Percentiles rank a stretch among this genome's conserved stretches.
Evolutionary conservation across 2,329 filamentous ascomycete genomes (phyloP).

Genomic region (Sporothrix dimorphospora): DNA sequence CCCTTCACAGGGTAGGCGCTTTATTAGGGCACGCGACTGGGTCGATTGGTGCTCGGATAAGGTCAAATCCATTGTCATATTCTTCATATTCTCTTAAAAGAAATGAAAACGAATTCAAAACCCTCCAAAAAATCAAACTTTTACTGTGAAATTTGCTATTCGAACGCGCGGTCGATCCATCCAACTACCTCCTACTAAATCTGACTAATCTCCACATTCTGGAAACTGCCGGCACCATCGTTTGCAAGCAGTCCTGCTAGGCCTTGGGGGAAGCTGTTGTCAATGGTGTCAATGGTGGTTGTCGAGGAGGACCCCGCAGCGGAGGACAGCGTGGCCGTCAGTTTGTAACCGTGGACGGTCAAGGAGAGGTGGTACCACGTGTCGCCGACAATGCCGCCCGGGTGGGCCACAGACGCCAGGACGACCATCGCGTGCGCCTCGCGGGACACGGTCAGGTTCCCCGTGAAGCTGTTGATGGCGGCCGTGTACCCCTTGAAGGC

Average conservation of each 20-base stretch:
- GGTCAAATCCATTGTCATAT: neutral
- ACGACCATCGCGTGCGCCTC: slow-evolving; percentile 23
- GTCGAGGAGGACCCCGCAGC: neutral
- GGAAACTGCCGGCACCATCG: neutral
- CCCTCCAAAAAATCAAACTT: too few species aligned
- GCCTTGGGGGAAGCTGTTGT: slow-evolving; percentile 10
- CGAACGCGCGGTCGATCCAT: too few species aligned
- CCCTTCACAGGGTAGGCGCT: neutral
- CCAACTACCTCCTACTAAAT: neutral
- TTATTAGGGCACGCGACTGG: too few species aligned
- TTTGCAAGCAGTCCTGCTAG: slow-evolving; percentile 4
- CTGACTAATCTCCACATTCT: neutral
- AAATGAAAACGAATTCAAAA: too few species aligned
- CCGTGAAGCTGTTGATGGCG: slow-evolving; percentile 13
- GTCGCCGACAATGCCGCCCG: neutral
- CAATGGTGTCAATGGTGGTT: neutral
- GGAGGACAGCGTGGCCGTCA: neutral
- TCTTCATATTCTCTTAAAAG: neutral
- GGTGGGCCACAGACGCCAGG: neutral
- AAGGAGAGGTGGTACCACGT: slow-evolving; percentile 20
- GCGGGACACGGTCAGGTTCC: slow-evolving; percentile 12
- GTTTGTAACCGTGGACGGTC: neutral
- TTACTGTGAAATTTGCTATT: too few species aligned
- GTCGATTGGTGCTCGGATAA: neutral
- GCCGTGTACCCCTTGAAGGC: slow-evolving; percentile 22